Evolutionary conservation across 2,329 filamentous ascomycete species (phyloP), one percentile per base, ranked within the genome.

Genomic region (Colletotrichum sp.): DNA sequence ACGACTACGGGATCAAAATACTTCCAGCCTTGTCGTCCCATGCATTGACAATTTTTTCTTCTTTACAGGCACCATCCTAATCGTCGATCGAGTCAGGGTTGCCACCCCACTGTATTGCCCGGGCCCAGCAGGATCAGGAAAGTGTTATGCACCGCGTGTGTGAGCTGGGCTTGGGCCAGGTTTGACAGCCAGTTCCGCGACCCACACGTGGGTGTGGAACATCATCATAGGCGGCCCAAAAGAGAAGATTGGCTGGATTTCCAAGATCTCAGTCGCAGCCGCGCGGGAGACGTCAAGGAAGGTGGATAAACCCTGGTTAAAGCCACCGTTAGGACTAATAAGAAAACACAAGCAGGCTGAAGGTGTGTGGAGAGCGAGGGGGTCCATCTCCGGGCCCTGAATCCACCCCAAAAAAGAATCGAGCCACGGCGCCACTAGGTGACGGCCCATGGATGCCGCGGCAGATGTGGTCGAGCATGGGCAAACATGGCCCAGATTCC

Each of bases 231-330:
- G 62, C 61, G 39, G 69, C 44, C 49, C 61, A 19, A 44, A 59
- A 19, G 44, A 32, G 69, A 27, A 61, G 52, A 49, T 61, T 39
- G 52, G 63, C 39, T 49, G 19, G 22, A 36, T 32, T 63, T 73
- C 39, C 71, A 73, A 73, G 57, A 70, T 73, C 44, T 70, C 6
- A 65, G 44, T 63, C 34, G 66, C 44, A 64, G 57, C 71, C 71
- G 67, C 71, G 71, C 71, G 66, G 71, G 71, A 74, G 71, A 49
- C 34, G 71, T 74, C 71, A n/a, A 70, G 66, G 71, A 49, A 70
- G 59, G 71, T 65, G 59, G n/a, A 25, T 25, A 74, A 27, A 63
- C n/a, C 55, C 71, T 29, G 36, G 64, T 16, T 27, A 36, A 74
- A 32, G 36, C n/a, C 55, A 65, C 34, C 29, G 64, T 16, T 27